Percentiles rank a stretch among this genome's conserved stretches.
These are phyloP conservation scores for Acer yangbiense DNA, from an alignment of 345 rosid species.

Conservation along the genomic window DNA sequence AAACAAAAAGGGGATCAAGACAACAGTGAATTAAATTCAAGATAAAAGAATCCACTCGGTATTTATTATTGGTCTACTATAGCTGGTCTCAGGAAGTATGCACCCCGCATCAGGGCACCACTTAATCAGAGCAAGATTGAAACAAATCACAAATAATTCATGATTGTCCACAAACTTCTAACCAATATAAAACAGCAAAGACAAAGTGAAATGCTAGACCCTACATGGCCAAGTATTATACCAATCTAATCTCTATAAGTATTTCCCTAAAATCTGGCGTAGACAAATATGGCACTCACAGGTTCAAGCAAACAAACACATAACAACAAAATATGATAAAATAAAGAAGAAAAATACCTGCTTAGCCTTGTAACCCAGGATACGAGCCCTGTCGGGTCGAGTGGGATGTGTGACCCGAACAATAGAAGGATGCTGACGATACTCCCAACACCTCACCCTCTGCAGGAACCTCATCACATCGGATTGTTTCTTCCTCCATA, in stretches of 20 bases:
- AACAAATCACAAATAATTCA: background rate
- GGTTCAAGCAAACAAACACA: background rate
- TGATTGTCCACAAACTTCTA: too few species aligned
- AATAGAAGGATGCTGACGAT: slow-evolving; percentile 92
- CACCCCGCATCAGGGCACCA: slow-evolving; percentile 28
- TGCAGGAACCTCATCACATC: slow-evolving; percentile 97
- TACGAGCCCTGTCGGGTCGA: slow-evolving; percentile 98
- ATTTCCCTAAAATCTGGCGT: too few species aligned
- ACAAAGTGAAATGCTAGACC: background rate
- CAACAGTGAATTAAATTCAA: slow-evolving; percentile 28
- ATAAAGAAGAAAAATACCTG: slow-evolving; percentile 49
- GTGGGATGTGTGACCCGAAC: slow-evolving; percentile 88
- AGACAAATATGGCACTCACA: background rate
- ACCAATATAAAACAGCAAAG: background rate
- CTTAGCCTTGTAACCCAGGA: slow-evolving; percentile 96
- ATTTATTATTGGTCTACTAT: slow-evolving; percentile 14
- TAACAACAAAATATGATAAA: background rate
- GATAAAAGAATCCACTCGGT: slow-evolving; percentile 23
- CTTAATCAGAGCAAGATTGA: slow-evolving; percentile 35
- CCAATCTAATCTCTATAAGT: too few species aligned
- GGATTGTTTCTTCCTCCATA: slow-evolving; percentile 99
- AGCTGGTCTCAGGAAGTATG: slow-evolving; percentile 40
- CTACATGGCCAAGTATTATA: too few species aligned
- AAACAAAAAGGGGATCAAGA: slow-evolving; percentile 19
- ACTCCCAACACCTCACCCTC: slow-evolving; percentile 99